Conservation (phyloP, 805 yeast genomes). For the Myxozyma neglecta region DNA sequence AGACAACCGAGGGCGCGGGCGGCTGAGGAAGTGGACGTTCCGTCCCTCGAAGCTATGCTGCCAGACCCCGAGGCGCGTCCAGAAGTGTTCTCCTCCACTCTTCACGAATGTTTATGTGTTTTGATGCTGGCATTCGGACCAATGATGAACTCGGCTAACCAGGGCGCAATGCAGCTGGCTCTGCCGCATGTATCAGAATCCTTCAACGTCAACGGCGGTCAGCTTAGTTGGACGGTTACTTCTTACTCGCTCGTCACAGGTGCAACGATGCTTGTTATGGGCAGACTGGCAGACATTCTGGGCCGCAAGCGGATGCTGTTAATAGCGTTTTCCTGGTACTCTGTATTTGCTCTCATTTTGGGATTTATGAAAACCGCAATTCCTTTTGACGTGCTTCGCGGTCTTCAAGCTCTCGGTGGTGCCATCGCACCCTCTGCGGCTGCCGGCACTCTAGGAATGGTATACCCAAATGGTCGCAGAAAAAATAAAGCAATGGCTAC, state of each 20-base stretch:
- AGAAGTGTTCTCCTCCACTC: conserved; percentile 39
- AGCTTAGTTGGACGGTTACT: conserved; percentile 48
- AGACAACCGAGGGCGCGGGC: background rate
- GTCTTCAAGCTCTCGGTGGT: conserved; percentile 47
- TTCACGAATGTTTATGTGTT: conserved; percentile 43
- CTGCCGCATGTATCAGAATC: conserved; percentile 41
- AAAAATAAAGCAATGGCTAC: conserved; percentile 36
- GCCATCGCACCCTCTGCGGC: conserved; percentile 51
- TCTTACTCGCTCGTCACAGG: conserved; percentile 48
- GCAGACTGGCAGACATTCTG: conserved; percentile 48
- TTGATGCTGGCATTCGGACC: conserved; percentile 44
- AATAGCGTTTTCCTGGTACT: conserved; percentile 41
- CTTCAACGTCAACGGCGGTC: conserved; percentile 46
- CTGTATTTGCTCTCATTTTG: conserved; percentile 42
- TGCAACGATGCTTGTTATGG: conserved; percentile 47
- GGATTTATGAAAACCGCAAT: conserved; percentile 38
- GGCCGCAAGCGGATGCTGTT: conserved; percentile 47
- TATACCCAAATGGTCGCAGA: conserved; percentile 36
- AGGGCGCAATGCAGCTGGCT: conserved; percentile 44
- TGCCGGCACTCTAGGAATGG: conserved; percentile 47
- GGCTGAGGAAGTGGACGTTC: background rate
- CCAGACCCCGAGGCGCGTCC: conserved; percentile 40
- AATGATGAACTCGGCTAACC: conserved; percentile 44
- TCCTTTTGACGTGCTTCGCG: conserved; percentile 46
- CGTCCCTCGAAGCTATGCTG: background rate